A percentile compares a stretch with the other conserved stretches of the same genome.
Evolutionary conservation across 805 yeast genomes (phyloP).

Genomic region (Diddensiella caesifluorescens): DNA sequence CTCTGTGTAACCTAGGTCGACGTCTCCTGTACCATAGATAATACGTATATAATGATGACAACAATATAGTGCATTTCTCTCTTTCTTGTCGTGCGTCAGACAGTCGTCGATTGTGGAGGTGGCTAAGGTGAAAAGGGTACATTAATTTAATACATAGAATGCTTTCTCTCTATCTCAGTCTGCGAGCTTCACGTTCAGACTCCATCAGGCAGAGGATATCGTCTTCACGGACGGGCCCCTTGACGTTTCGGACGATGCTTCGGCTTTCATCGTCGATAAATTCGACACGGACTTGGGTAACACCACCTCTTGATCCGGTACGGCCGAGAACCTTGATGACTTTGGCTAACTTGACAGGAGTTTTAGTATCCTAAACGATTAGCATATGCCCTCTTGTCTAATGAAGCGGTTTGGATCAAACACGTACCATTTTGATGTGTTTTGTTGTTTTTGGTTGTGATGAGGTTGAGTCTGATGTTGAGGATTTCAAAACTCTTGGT

Average conservation of each 20-base stretch:
- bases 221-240: slow-evolving; percentile 97
- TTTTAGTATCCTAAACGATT: slow-evolving; percentile 38
- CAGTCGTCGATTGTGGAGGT: no score
- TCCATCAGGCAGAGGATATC: slow-evolving; percentile 99
- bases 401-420: no score
- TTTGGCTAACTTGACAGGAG: slow-evolving; percentile 97
- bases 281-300: slow-evolving; percentile 97
- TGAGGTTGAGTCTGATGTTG: slow-evolving; percentile 1
- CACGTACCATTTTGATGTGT: not conserved
- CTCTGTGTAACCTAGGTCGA: no score
- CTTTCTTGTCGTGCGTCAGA: no score
- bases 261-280: slow-evolving; percentile 92
- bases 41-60: no score
- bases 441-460: not conserved
- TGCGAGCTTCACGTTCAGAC: slow-evolving; percentile 97
- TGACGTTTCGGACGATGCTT: slow-evolving; percentile 95
- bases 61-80: no score
- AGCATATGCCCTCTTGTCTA: no score
- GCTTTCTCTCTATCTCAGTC: slow-evolving; percentile 36
- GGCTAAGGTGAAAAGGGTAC: no score
- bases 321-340: slow-evolving; percentile 99
- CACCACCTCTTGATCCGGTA: slow-evolving; percentile 99
- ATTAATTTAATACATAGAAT: not conserved
- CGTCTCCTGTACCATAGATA: no score
- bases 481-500: no score